Percentiles rank a stretch among this genome's conserved stretches.
These are phyloP conservation scores for Breviolum minutum DNA, from an alignment of 73 alveolate genomes.

Conservation along the genomic window DNA sequence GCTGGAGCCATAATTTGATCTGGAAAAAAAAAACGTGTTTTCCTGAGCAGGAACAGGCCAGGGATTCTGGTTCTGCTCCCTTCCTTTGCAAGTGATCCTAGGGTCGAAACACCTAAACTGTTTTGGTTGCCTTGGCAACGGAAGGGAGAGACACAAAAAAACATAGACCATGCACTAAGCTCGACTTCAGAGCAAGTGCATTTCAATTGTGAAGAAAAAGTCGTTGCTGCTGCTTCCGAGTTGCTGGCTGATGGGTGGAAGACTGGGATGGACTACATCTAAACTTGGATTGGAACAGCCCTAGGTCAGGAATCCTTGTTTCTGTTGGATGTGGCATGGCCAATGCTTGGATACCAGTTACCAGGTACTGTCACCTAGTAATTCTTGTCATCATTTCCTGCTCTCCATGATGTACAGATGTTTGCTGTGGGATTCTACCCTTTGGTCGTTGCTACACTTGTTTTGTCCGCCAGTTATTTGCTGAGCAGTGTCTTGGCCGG, in stretches of 20 bases:
- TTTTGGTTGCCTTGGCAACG: neutral
- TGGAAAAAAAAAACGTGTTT: constrained; percentile 3
- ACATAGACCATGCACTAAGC: constrained; percentile 33
- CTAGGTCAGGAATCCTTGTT: too few relatives aligned
- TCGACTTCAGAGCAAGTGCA: constrained; percentile 38
- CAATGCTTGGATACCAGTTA: too few relatives aligned
- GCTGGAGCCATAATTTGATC: constrained; percentile 1
- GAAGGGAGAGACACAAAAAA: neutral
- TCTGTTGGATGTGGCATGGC: too few relatives aligned
- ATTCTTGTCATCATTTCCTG: too few relatives aligned
- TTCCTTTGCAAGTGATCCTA: neutral
- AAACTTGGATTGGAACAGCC: too few relatives aligned
- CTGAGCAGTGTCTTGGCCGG: constrained; percentile 85
- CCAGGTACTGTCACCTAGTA: too few relatives aligned
- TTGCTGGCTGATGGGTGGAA: too few relatives aligned
- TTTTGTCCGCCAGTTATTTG: constrained; percentile 6
- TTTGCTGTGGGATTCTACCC: too few relatives aligned
- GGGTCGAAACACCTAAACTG: neutral
- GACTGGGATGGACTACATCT: too few relatives aligned
- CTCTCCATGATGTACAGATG: too few relatives aligned
- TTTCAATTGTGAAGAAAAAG: neutral
- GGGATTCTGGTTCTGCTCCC: constrained; percentile 56
- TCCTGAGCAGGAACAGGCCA: constrained; percentile 60
- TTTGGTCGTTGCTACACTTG: too few relatives aligned
- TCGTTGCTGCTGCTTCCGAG: neutral